phyloP scores from a whole-genome alignment of 1,139 yeast genomes.

The Candida smagusa region DNA sequence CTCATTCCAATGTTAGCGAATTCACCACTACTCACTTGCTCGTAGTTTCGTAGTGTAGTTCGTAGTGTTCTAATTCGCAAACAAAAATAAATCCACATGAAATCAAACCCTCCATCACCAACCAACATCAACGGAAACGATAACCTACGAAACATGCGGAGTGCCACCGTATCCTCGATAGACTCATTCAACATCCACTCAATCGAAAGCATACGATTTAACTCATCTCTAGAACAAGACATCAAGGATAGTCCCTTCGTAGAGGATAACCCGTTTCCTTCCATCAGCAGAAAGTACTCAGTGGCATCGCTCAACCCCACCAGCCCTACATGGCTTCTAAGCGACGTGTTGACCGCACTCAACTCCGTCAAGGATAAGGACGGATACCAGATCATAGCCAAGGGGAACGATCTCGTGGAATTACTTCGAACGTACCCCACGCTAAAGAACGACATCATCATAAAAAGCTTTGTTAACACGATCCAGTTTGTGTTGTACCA shows the following conservation, averaged over 20 bases:
- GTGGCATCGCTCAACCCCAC: conserved; percentile 15
- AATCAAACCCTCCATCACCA: no score
- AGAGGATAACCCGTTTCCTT: conserved; percentile 1
- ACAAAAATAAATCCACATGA: no score
- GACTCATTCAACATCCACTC: conserved; percentile 20
- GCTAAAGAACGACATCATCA: conserved; percentile 61
- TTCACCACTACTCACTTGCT: no score
- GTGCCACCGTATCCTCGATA: conserved; percentile 20
- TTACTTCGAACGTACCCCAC: conserved; percentile 59
- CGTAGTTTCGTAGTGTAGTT: no score
- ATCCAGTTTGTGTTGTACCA: conserved; percentile 62
- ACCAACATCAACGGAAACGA: not conserved
- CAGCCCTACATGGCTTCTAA: conserved; percentile 37
- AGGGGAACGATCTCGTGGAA: conserved; percentile 61
- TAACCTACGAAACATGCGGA: conserved; percentile 6
- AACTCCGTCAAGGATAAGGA: conserved; percentile 30
- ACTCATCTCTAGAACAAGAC: conserved; percentile 6
- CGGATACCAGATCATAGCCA: conserved; percentile 48
- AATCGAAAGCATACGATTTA: conserved; percentile 13
- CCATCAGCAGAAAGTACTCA: conserved; percentile 4
- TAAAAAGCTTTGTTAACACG: conserved; percentile 58
- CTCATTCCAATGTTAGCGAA: no score
- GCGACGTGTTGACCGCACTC: conserved; percentile 30
- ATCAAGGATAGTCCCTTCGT: conserved; percentile 3
- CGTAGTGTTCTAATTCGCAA: no score